Conservation (phyloP, 2,329 filamentous ascomycete genomes). For the Clonostachys sp. region DNA sequence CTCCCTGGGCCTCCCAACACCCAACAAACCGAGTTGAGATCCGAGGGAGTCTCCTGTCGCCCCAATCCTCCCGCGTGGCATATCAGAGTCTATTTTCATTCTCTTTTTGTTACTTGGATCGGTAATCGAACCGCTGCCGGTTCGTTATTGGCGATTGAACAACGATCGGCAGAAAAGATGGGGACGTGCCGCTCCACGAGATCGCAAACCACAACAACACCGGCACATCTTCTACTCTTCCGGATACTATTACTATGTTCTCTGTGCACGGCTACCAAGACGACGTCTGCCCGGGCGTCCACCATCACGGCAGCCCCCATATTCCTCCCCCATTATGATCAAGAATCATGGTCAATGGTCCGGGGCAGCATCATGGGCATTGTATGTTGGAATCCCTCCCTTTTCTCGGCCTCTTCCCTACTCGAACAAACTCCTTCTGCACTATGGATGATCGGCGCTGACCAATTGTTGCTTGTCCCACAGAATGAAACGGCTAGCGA, state of each 20-base stretch:
- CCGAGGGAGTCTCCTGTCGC: too few species aligned
- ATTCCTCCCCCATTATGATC: conserved; percentile 36
- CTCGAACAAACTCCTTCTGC: neutral
- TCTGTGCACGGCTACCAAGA: conserved; percentile 5
- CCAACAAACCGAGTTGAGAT: too few species aligned
- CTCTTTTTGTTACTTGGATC: too few species aligned
- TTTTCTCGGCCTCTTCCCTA: neutral
- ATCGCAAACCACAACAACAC: neutral
- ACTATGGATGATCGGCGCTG: too few species aligned
- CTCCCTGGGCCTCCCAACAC: too few species aligned
- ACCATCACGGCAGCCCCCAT: conserved; percentile 35
- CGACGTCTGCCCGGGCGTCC: conserved; percentile 4
- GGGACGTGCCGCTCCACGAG: neutral
- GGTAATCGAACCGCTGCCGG: too few species aligned
- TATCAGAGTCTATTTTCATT: too few species aligned
- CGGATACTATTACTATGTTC: conserved; percentile 15
- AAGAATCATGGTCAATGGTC: conserved; percentile 35
- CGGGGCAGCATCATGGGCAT: conserved; percentile 39
- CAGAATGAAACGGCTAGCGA: conserved; percentile 26
- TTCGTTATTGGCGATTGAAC: too few species aligned
- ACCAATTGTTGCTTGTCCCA: neutral
- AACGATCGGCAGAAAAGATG: neutral
- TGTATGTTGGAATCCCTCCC: conserved; percentile 18
- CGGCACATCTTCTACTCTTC: conserved; percentile 7
- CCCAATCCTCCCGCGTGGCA: too few species aligned